Conservation (phyloP, 1,139 yeast species). For the Casaregolazyma suthepensis region DNA sequence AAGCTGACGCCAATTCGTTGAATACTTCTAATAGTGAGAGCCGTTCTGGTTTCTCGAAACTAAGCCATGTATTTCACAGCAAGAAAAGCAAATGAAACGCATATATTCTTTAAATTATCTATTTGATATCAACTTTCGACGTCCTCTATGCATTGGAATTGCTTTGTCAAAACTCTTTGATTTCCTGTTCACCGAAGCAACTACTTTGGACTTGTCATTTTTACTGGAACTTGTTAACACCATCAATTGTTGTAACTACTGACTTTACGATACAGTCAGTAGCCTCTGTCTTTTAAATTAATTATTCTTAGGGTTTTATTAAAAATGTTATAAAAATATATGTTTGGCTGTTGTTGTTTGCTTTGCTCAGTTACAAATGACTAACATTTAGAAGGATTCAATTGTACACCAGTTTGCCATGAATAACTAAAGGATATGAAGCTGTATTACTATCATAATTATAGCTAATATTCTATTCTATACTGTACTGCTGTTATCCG, state of each 20-base stretch:
- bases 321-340: no score
- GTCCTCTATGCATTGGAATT: not conserved
- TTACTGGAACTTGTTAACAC: not conserved
- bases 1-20: not conserved
- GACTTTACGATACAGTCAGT: not conserved
- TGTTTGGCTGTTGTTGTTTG: not conserved
- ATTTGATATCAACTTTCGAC: no score
- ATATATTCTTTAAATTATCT: no score
- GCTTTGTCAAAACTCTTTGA: not conserved
- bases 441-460: not conserved
- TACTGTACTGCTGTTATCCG: no score
- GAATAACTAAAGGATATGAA: not conserved
- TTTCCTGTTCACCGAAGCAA: not conserved
- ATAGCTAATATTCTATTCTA: no score
- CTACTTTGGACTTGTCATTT: not conserved
- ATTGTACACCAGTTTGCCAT: no score
- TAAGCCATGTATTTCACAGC: not conserved
- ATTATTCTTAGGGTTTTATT: not conserved
- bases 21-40: not conserved
- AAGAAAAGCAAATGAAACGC: not conserved
- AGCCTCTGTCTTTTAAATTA: not conserved
- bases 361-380: not conserved
- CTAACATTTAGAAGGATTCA: not conserved
- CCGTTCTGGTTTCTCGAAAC: not conserved
- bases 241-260: not conserved